Percentiles rank a stretch among this genome's conserved stretches.
Conservation (phyloP, 179 eudicot genomes). For the Beta lomatogona region DNA sequence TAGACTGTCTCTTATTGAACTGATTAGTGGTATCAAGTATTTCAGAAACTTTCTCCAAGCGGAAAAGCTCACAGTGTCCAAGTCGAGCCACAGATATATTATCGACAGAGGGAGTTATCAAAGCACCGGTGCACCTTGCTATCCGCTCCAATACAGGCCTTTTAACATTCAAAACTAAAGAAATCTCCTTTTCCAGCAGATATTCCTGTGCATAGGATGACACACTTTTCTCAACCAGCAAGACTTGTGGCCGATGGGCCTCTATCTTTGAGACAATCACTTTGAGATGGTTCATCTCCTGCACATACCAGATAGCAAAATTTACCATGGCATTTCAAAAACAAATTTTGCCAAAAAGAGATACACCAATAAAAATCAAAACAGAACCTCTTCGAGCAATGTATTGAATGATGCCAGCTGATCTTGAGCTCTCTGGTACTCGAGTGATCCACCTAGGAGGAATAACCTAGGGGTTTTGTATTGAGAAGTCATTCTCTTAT, state of each 20-base stretch:
- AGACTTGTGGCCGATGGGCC: conserved; percentile 84
- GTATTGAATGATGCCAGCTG: conserved; percentile 85
- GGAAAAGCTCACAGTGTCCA: conserved; percentile 91
- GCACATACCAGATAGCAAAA: conserved; percentile 28
- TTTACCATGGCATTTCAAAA: conserved; percentile 23
- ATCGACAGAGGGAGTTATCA: conserved; percentile 72
- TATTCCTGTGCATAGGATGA: conserved; percentile 94
- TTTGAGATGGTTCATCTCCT: conserved; percentile 93
- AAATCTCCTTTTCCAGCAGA: conserved; percentile 86
- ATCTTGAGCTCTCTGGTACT: conserved; percentile 82
- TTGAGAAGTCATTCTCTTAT: conserved; percentile 97
- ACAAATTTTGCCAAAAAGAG: not conserved
- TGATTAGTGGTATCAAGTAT: conserved; percentile 62
- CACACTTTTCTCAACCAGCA: conserved; percentile 95
- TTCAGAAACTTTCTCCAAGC: conserved; percentile 75
- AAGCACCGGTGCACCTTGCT: conserved; percentile 93
- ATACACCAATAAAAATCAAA: not conserved
- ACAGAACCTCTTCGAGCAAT: conserved; percentile 76
- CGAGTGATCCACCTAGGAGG: conserved; percentile 91
- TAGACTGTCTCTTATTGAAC: conserved; percentile 59
- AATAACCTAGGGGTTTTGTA: conserved; percentile 80
- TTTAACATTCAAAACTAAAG: conserved; percentile 94
- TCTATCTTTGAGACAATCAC: conserved; percentile 86
- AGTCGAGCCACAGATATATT: conserved; percentile 56
- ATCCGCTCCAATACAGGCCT: conserved; percentile 77